Conservation (phyloP, 352 stramenopile genomes). For the Phytophthora crassamura region DNA sequence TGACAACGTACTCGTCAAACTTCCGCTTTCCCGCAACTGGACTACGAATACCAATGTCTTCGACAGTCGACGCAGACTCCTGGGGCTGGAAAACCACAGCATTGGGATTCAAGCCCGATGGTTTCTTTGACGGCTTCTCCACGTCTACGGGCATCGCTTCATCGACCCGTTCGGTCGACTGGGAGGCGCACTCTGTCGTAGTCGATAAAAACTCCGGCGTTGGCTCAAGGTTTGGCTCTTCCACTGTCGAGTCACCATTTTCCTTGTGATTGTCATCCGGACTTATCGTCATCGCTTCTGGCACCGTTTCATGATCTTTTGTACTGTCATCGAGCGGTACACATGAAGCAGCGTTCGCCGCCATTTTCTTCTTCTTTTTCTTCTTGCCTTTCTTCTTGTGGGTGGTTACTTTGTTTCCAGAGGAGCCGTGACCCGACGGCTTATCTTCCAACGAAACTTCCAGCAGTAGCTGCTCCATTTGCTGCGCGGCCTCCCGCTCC, state of each 20-base stretch:
- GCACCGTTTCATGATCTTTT: neutral
- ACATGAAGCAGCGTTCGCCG: neutral
- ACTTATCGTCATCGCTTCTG: neutral
- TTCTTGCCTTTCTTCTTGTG: conserved; percentile 52
- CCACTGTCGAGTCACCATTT: neutral
- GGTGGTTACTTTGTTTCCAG: neutral
- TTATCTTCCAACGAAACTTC: conserved; percentile 54
- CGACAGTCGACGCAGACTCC: neutral
- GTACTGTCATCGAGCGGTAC: neutral
- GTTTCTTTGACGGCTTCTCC: conserved; percentile 11
- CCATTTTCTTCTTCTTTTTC: conserved; percentile 46
- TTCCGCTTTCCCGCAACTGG: conserved; percentile 62
- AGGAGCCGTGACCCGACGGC: neutral
- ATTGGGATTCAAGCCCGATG: conserved; percentile 62
- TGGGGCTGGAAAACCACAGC: conserved; percentile 64
- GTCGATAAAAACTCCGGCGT: conserved; percentile 12
- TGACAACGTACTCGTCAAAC: conserved; percentile 75
- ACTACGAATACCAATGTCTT: conserved; percentile 7
- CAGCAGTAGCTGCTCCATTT: conserved; percentile 83
- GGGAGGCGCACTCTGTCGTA: conserved; percentile 13
- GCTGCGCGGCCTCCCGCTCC: conserved; percentile 66
- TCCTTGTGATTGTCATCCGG: neutral
- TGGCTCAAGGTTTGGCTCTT: conserved; percentile 28
- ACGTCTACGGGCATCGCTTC: conserved; percentile 3
- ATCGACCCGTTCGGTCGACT: conserved; percentile 13